Conservation (phyloP, 805 yeast species). For the Ogataea paraovalis region DNA sequence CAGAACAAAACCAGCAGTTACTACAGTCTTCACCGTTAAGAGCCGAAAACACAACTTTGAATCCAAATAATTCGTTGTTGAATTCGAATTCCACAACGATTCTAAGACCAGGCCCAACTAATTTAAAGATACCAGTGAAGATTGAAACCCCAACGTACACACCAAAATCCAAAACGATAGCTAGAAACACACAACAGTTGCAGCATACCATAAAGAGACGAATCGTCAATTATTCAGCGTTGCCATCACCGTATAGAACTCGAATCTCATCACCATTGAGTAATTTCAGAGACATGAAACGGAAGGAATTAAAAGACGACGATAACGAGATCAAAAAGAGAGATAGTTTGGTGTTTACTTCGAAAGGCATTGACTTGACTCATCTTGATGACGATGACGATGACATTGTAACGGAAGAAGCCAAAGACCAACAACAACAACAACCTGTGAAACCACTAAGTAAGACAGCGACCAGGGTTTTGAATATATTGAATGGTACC, state of each 20-base stretch:
- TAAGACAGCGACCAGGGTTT: conserved; percentile 23
- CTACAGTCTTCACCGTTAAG: conserved; percentile 6
- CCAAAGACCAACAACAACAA: background rate
- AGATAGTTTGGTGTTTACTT: conserved; percentile 2
- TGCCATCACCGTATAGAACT: conserved; percentile 26
- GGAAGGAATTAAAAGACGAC: conserved; percentile 4
- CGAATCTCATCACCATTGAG: conserved; percentile 28
- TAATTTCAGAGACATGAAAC: conserved; percentile 17
- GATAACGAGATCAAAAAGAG: background rate
- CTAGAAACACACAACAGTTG: conserved; percentile 8
- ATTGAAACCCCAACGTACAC: conserved; percentile 25
- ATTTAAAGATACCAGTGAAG: conserved; percentile 21
- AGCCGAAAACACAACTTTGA: no score
- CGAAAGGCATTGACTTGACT: conserved; percentile 16
- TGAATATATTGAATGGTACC: conserved; percentile 17
- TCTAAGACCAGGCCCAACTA: conserved; percentile 18
- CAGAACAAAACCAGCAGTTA: conserved; percentile 18
- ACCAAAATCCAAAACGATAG: conserved; percentile 14
- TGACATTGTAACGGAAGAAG: background rate
- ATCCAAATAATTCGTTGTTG: conserved; percentile 16
- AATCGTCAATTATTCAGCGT: conserved; percentile 25
- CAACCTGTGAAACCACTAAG: conserved; percentile 13
- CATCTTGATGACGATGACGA: conserved; percentile 11
- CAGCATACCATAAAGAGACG: conserved; percentile 24
- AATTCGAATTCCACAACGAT: conserved; percentile 17